Conservation (phyloP, 1,139 yeast species). For the Casaregolazyma lundiana region DNA sequence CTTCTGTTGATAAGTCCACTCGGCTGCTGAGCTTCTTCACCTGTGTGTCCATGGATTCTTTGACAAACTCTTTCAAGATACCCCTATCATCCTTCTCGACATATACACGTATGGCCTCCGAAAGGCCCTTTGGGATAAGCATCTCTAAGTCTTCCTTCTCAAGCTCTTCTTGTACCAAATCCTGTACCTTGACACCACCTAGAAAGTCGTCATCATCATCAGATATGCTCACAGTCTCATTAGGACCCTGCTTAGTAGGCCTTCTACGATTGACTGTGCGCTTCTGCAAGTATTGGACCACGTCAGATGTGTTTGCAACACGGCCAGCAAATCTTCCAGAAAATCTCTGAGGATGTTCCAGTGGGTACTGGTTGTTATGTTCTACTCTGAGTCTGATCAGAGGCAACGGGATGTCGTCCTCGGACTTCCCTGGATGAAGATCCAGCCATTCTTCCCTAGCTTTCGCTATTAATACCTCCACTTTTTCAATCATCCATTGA, state of each 20-base stretch:
- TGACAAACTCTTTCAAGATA: constrained; percentile 65
- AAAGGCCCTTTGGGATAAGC: constrained; percentile 73
- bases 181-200: constrained; percentile 50
- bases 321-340: constrained; percentile 86
- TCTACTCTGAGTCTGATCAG: constrained; percentile 78
- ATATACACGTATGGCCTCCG: constrained; percentile 64
- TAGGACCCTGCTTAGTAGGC: constrained; percentile 14
- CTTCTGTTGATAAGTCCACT: constrained; percentile 8
- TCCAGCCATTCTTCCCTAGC: constrained; percentile 53
- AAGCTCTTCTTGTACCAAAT: constrained; percentile 57
- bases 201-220: constrained; percentile 27
- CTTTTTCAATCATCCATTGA: constrained; percentile 54
- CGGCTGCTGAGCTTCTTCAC: constrained; percentile 43
- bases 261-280: neutral
- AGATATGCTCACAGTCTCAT: constrained; percentile 18
- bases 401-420: constrained; percentile 55
- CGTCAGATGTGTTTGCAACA: constrained; percentile 87
- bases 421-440: constrained; percentile 21
- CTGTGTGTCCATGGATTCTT: constrained; percentile 60
- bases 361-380: constrained; percentile 84
- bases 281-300: constrained; percentile 55
- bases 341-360: constrained; percentile 84
- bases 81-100: constrained; percentile 80
- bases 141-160: constrained; percentile 60
- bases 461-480: constrained; percentile 58